These are phyloP conservation scores for Salmacisia buchloeana DNA, from an alignment of 1,284 basidiomycete species.

Conservation along the genomic window DNA sequence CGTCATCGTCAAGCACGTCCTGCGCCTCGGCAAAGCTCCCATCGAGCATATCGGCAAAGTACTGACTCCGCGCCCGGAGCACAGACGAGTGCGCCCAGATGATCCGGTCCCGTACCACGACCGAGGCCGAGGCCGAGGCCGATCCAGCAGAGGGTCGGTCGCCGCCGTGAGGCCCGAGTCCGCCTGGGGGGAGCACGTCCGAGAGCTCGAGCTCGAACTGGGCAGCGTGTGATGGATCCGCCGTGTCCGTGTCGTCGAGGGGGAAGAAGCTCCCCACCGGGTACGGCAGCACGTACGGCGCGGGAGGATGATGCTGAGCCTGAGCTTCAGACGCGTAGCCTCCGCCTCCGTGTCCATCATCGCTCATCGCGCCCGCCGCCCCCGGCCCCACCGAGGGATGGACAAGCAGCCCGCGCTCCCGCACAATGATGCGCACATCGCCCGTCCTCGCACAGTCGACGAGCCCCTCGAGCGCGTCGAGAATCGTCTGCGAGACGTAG, in stretches of 20 bases:
- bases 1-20: neutral
- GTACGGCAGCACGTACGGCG: constrained; percentile 16
- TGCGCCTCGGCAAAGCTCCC: constrained; percentile 57
- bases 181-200: neutral
- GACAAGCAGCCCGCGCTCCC: constrained; percentile 32
- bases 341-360: neutral
- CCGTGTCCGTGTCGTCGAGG: constrained; percentile 4
- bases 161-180: neutral
- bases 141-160: too few relatives aligned
- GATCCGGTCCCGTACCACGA: constrained; percentile 51
- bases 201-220: neutral
- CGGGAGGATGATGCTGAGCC: constrained; percentile 21
- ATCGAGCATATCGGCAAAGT: constrained; percentile 71
- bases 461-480: constrained; percentile 30
- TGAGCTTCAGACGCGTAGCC: neutral
- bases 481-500: constrained; percentile 28
- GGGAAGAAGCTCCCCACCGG: constrained; percentile 13
- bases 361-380: neutral
- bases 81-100: constrained; percentile 78
- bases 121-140: constrained; percentile 9
- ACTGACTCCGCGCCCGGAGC: constrained; percentile 66
- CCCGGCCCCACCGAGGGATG: neutral
- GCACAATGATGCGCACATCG: constrained; percentile 41
- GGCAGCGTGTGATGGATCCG: constrained; percentile 6
- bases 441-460: constrained; percentile 43